Base-by-base conservation (phyloP, 2,329 filamentous ascomycete species). In the Exophiala aquamarina region DNA sequence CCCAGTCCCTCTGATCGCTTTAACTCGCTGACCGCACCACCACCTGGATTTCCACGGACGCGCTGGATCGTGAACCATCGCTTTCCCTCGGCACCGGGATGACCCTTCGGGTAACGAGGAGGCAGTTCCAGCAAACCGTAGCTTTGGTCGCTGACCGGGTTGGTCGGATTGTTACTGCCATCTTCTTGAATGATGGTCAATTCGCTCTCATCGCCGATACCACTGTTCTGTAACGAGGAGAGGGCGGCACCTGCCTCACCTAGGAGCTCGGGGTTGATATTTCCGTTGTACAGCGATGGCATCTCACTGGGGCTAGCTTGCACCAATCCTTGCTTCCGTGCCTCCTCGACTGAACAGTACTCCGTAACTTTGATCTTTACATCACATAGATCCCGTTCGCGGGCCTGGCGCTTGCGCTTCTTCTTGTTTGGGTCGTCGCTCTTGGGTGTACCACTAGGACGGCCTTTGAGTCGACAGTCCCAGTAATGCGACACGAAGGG, bases 291-390 rank as follows among this genome's bases (percentile, higher is more conserved):
- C 6, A 37, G 18, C 11, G 35, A 19, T 4, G 35, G 35, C 17
- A 37, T 9, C 59, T 60, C 32, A 63, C 52, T 63, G 64, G 63
- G 42, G 51, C 53, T 29, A 41, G 63, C 43, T 19, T 28, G 29
- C 28, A 14, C 17, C 35, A 57, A 21, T 19, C 52, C 52, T 40
- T 47, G 32, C 31, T 57, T 47, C 28, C 39, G 43, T 19, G 48
- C 52, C 15, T 63, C 55, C 0, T 63, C 70, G 29, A 77, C 79
- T 8, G 84, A 79, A 44, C 86, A 84, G 68, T 87, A 88, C 66
- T 91, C 87, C 2, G 86, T 89, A 50, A 91, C 88, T 66, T 90
- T 91, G 65, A 91, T 89, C 69, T 91, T 91, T 55, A 91, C 87
- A 65, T 91, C 86, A 64, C 87, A 92, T n/a, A 90, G 74, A 67